phyloP scores from a whole-genome alignment of 2,329 filamentous ascomycete species.

The Fusarium mexicanum region DNA sequence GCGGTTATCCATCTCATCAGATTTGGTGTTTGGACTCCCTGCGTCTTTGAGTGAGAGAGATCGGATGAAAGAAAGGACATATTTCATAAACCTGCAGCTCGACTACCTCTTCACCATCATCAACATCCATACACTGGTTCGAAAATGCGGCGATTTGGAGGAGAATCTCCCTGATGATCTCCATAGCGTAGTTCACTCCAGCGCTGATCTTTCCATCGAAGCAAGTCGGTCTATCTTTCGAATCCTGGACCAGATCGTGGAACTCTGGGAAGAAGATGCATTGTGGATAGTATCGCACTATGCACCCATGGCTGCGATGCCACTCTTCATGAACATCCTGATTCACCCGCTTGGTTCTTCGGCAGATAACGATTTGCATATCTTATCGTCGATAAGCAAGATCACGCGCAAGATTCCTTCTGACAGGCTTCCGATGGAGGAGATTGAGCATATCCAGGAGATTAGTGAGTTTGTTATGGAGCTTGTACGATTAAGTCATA shows the following conservation, averaged over 20 bases:
- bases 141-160: conserved; percentile 30
- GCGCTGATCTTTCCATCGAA: conserved; percentile 31
- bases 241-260: conserved; percentile 24
- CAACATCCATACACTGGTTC: conserved; percentile 30
- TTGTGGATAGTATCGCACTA: conserved; percentile 31
- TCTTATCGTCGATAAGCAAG: conserved; percentile 29
- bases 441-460: conserved; percentile 34
- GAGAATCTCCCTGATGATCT: conserved; percentile 30
- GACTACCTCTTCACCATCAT: conserved; percentile 34
- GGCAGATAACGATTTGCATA: conserved; percentile 26
- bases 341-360: conserved; percentile 30
- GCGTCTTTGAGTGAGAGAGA: background rate
- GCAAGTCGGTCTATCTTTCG: conserved; percentile 31
- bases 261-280: conserved; percentile 32
- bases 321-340: conserved; percentile 31
- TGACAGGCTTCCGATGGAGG: conserved; percentile 26
- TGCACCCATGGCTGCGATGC: conserved; percentile 32
- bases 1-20: conserved; percentile 20
- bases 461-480: conserved; percentile 35
- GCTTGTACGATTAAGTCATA: conserved; percentile 31
- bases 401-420: conserved; percentile 29
- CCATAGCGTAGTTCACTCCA: conserved; percentile 26
- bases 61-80: background rate
- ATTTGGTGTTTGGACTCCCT: background rate
- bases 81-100: conserved; percentile 26